Percentiles rank a stretch among this genome's conserved stretches.
Conservation (phyloP, 345 rosid species). For the Cochlearia excelsa region DNA sequence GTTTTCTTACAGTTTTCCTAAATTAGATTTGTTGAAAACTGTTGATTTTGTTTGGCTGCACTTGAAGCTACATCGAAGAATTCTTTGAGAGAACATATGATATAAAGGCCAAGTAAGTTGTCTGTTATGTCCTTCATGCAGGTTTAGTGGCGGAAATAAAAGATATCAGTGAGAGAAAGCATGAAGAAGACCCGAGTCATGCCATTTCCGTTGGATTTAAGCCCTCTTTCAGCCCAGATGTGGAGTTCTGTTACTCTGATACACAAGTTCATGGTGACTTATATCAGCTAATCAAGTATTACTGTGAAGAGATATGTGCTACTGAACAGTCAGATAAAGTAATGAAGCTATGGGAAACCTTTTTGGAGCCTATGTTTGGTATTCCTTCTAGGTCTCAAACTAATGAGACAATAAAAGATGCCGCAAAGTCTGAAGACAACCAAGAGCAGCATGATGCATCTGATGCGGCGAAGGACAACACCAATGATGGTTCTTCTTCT, state of each 20-base stretch:
- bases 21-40: neutral
- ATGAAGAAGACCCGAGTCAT: slow-evolving; percentile 74
- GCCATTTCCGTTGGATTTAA: slow-evolving; percentile 76
- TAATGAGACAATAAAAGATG: slow-evolving; percentile 69
- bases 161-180: slow-evolving; percentile 86
- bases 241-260: slow-evolving; percentile 76
- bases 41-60: slow-evolving; percentile 15
- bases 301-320: slow-evolving; percentile 86
- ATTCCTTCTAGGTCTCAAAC: slow-evolving; percentile 74
- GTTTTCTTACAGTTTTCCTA: slow-evolving; percentile 19
- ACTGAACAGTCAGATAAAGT: slow-evolving; percentile 85
- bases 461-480: slow-evolving; percentile 61
- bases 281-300: slow-evolving; percentile 87
- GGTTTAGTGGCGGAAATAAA: slow-evolving; percentile 88
- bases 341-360: slow-evolving; percentile 84
- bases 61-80: neutral
- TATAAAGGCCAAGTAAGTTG: slow-evolving; percentile 2
- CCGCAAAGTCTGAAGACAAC: slow-evolving; percentile 45
- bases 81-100: neutral
- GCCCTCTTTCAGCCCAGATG: slow-evolving; percentile 57
- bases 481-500: slow-evolving; percentile 40
- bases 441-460: slow-evolving; percentile 43
- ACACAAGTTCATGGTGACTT: slow-evolving; percentile 76
- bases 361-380: slow-evolving; percentile 90
- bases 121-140: slow-evolving; percentile 36